Percentiles rank a stretch among this genome's conserved stretches.
These are phyloP conservation scores for Veloboletus limbatus DNA, from an alignment of 1,284 basidiomycete species.

Conservation along the genomic window DNA sequence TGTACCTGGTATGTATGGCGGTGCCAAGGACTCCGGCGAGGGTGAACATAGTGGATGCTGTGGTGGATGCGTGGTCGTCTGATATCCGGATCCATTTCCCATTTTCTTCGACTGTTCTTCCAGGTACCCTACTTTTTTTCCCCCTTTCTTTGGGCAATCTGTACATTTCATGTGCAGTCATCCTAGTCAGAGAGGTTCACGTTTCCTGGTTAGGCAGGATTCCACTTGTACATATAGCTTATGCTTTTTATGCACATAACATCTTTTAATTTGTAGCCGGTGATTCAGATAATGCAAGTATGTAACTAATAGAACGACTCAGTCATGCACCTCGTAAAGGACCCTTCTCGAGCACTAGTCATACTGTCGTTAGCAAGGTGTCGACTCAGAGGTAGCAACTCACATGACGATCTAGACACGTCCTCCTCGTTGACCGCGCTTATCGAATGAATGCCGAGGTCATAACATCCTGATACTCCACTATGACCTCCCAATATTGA, in stretches of 20 bases:
- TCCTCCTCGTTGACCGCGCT: constrained; percentile 58
- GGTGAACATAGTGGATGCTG: constrained; percentile 55
- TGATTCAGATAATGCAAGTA: background rate
- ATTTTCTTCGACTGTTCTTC: constrained; percentile 9
- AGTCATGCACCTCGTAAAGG: constrained; percentile 32
- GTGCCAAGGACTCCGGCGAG: constrained; percentile 32
- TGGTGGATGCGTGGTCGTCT: constrained; percentile 55
- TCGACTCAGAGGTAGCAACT: constrained; percentile 15
- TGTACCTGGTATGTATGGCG: constrained; percentile 35
- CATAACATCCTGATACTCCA: constrained; percentile 66
- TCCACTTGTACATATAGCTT: constrained; percentile 28
- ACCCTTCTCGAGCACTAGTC: constrained; percentile 32
- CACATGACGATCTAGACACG: constrained; percentile 40
- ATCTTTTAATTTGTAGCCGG: constrained; percentile 5
- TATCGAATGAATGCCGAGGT: constrained; percentile 73
- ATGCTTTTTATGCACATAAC: constrained; percentile 11
- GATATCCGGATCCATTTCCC: constrained; percentile 20
- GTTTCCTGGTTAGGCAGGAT: constrained; percentile 8
- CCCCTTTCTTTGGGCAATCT: constrained; percentile 8
- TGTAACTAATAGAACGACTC: background rate
- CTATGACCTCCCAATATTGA: constrained; percentile 80
- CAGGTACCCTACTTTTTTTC: constrained; percentile 15
- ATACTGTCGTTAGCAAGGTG: background rate
- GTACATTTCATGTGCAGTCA: constrained; percentile 12
- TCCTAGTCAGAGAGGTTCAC: constrained; percentile 6